Evolutionary conservation across 2,329 filamentous ascomycete species (phyloP).

Genomic region (Cephalotrichum gorgonifer): DNA sequence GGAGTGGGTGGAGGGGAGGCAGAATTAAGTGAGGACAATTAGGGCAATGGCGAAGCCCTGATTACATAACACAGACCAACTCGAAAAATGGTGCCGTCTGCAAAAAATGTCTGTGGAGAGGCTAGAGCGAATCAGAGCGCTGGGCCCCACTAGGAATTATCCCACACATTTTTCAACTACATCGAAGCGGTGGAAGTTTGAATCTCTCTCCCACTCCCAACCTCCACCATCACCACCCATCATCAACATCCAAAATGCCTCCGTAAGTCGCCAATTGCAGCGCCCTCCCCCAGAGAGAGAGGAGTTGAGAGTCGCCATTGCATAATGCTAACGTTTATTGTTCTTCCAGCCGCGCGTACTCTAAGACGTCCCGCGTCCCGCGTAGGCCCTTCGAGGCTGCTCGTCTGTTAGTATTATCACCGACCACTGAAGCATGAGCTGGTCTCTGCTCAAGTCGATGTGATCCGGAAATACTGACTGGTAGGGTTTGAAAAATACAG

Average conservation of each 20-base stretch:
- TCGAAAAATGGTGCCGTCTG: not conserved
- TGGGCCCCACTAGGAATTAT: conserved; percentile 1
- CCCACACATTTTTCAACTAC: conserved; percentile 5
- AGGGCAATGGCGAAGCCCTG: conserved; percentile 3
- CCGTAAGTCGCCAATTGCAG: conserved; percentile 21
- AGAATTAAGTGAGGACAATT: not conserved
- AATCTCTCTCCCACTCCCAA: conserved; percentile 8
- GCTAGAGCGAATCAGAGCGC: not conserved
- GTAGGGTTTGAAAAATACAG: conserved; percentile 42
- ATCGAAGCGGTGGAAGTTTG: conserved; percentile 5
- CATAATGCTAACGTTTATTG: conserved; percentile 10
- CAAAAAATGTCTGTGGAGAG: not conserved
- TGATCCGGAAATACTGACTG: conserved; percentile 57
- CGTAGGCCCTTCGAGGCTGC: conserved; percentile 98
- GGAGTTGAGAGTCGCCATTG: not conserved
- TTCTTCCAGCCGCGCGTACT: conserved; percentile 48
- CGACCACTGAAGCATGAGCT: conserved; percentile 96
- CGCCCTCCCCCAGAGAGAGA: not conserved
- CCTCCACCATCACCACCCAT: conserved; percentile 12
- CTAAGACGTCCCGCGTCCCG: conserved; percentile 99
- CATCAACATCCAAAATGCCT: conserved; percentile 28
- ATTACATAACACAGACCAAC: not conserved
- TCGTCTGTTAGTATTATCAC: conserved; percentile 88
- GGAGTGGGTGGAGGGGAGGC: not conserved
- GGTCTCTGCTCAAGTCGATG: conserved; percentile 94